phyloP scores from a whole-genome alignment of 2,329 filamentous ascomycete genomes.

The Sporothrix schenckii region DNA sequence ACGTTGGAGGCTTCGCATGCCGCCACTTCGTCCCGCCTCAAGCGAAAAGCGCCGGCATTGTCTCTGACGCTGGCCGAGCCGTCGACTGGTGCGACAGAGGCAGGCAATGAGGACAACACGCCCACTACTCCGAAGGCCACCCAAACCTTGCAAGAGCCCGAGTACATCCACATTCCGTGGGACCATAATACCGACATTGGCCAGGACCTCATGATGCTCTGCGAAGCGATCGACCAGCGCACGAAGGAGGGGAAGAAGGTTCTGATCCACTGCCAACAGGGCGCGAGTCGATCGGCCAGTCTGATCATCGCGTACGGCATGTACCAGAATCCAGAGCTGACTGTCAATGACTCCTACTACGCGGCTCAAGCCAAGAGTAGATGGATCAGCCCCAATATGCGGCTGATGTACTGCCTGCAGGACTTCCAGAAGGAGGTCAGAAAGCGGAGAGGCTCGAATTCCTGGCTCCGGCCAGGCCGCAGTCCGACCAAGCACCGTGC shows the following conservation, averaged over 20 bases:
- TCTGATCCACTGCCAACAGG: constrained; percentile 82
- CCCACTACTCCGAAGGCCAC: constrained; percentile 62
- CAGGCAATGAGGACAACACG: constrained; percentile 45
- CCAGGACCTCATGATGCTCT: constrained; percentile 72
- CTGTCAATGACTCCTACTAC: constrained; percentile 81
- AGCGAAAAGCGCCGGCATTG: constrained; percentile 24
- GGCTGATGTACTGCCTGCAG: constrained; percentile 84
- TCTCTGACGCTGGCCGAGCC: constrained; percentile 24
- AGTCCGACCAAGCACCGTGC: constrained; percentile 64
- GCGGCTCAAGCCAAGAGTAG: constrained; percentile 77
- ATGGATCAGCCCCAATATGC: constrained; percentile 93
- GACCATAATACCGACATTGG: constrained; percentile 88
- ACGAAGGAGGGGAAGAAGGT: constrained; percentile 76
- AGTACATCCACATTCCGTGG: constrained; percentile 87
- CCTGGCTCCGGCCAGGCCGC: constrained; percentile 54
- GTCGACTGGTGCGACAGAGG: constrained; percentile 39
- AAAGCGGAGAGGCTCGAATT: constrained; percentile 53
- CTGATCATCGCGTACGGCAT: constrained; percentile 84
- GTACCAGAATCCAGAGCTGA: constrained; percentile 74
- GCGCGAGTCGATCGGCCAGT: constrained; percentile 81
- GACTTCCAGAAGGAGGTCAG: constrained; percentile 72
- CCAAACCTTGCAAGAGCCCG: constrained; percentile 57
- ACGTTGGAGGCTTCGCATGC: not conserved
- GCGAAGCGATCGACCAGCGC: constrained; percentile 73
- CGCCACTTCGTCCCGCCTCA: constrained; percentile 7